phyloP scores from a whole-genome alignment of 1,284 basidiomycete species.

The Kalmanozyma brasiliensis region DNA sequence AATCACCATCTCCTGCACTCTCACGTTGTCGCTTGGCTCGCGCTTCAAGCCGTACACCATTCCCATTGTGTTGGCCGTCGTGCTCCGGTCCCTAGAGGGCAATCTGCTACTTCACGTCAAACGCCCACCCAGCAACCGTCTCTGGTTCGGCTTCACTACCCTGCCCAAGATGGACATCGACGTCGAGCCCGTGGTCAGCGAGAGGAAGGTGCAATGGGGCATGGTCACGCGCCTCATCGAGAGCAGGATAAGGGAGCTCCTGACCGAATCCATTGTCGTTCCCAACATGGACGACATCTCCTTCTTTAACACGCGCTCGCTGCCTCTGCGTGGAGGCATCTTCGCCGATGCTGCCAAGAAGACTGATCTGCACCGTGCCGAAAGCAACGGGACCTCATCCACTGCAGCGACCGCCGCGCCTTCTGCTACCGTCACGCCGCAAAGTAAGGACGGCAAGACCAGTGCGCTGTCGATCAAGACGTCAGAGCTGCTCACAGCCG shows the following conservation, averaged over 20 bases:
- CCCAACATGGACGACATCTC: constrained; percentile 98
- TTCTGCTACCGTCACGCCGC: constrained; percentile 2
- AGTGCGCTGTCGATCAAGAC: constrained; percentile 9
- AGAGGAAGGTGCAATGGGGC: constrained; percentile 87
- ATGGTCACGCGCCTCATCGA: constrained; percentile 92
- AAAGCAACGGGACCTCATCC: constrained; percentile 8
- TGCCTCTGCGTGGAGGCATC: constrained; percentile 83
- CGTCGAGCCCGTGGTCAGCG: constrained; percentile 91
- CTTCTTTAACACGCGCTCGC: constrained; percentile 82
- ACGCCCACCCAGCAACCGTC: constrained; percentile 90
- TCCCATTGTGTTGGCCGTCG: constrained; percentile 84
- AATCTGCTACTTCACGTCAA: constrained; percentile 91
- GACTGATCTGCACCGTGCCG: constrained; percentile 11
- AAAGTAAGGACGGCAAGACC: constrained; percentile 14
- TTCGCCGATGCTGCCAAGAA: constrained; percentile 79
- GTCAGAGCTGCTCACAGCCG: constrained; percentile 29
- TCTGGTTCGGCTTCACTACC: constrained; percentile 98
- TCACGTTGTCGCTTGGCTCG: constrained; percentile 78
- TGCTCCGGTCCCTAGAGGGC: constrained; percentile 87
- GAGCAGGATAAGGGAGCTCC: constrained; percentile 84
- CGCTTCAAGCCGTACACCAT: constrained; percentile 89
- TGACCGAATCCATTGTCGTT: constrained; percentile 89
- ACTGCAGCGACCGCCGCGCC: constrained; percentile 7
- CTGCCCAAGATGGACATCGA: constrained; percentile 87
- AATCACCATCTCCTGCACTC: constrained; percentile 87